Percentiles rank a stretch among this genome's conserved stretches.
phyloP scores from a whole-genome alignment of 208 protist species.

The Crithidia expoeki region DNA sequence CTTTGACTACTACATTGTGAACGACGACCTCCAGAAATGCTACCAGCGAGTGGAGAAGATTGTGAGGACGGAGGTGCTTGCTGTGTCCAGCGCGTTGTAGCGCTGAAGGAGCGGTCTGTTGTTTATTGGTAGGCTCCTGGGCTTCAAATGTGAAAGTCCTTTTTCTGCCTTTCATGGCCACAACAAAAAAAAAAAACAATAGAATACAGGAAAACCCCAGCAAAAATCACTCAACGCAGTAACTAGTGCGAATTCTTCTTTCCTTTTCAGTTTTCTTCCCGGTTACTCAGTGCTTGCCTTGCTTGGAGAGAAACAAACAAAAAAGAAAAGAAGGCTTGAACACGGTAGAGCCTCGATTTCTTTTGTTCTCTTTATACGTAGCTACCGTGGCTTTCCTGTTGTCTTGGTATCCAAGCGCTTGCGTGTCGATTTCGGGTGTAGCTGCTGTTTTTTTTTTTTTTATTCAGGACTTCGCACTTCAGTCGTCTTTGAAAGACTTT shows the following conservation, averaged over 20 bases:
- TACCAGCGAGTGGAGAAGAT: constrained; percentile 43
- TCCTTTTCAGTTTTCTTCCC: neutral
- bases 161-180: no score
- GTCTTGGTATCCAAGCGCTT: neutral
- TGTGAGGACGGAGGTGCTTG: constrained; percentile 34
- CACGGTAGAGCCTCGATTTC: neutral
- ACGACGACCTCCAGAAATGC: constrained; percentile 75
- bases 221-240: no score
- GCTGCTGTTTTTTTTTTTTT: constrained; percentile 9
- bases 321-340: neutral
- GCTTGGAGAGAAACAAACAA: no score
- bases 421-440: neutral
- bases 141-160: no score
- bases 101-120: neutral
- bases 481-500: no score
- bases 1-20: constrained; percentile 79
- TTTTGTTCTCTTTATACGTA: neutral
- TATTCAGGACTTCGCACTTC: constrained; percentile 1
- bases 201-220: no score
- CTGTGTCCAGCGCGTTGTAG: constrained; percentile 35
- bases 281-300: neutral
- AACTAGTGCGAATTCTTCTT: no score
- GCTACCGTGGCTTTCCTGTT: neutral
- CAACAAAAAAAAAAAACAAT: no score
- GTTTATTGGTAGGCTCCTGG: no score